A percentile compares a stretch with the other conserved stretches of the same genome.
phyloP scores from a whole-genome alignment of 345 rosid species.

The Mangifera indica region DNA sequence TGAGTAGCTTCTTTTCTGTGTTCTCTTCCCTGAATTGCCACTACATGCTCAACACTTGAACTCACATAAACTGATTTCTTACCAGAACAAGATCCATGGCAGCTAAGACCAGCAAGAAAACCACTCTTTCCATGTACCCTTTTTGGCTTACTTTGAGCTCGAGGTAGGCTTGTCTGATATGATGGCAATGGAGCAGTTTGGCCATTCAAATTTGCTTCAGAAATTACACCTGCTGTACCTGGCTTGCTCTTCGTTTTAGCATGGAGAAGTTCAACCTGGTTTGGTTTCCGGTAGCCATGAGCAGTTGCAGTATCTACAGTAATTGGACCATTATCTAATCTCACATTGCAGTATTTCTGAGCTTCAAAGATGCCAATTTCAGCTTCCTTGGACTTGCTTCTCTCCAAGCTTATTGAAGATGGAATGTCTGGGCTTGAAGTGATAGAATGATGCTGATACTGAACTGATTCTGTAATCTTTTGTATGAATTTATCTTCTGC shows the following conservation, averaged over 20 bases:
- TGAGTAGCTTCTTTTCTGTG: conserved; percentile 16
- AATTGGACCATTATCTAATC: conserved; percentile 30
- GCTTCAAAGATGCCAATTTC: conserved; percentile 54
- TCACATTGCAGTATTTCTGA: conserved; percentile 54
- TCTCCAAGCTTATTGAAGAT: conserved; percentile 21
- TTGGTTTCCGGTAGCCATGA: conserved; percentile 13
- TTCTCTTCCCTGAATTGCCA: conserved; percentile 19
- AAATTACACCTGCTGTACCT: conserved; percentile 43
- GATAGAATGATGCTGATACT: conserved; percentile 24
- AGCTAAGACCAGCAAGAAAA: conserved; percentile 42
- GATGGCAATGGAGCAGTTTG: conserved; percentile 33
- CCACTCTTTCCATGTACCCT: conserved; percentile 30
- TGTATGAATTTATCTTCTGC: conserved; percentile 34
- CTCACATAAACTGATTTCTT: conserved; percentile 40
- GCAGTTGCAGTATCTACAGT: conserved; percentile 14
- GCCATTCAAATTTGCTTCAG: conserved; percentile 53
- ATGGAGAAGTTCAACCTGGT: conserved; percentile 25
- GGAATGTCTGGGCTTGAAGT: conserved; percentile 24
- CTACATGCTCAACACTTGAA: conserved; percentile 15
- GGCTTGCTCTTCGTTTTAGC: conserved; percentile 28
- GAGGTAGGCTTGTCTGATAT: conserved; percentile 23
- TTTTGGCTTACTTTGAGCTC: conserved; percentile 23
- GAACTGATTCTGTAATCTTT: conserved; percentile 32
- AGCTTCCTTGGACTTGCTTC: conserved; percentile 29
- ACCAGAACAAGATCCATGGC: conserved; percentile 47